Conservation (phyloP, 23 red algal genomes). For the Gracilaria domingensis region DNA sequence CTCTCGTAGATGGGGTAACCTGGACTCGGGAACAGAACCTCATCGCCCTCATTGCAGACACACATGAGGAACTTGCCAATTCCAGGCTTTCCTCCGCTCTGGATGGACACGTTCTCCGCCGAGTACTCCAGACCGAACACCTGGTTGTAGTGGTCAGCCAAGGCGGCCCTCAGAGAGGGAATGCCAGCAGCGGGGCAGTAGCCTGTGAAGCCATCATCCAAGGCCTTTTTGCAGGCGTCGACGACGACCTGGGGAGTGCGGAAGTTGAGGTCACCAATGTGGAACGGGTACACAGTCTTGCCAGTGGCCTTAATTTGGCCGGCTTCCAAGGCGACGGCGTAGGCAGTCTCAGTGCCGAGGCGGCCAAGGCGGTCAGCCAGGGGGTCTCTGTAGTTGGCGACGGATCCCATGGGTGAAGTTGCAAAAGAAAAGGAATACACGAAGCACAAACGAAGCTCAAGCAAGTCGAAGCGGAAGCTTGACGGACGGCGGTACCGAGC, state of each 20-base stretch:
- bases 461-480: background rate
- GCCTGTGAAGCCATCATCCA: constrained; percentile 79
- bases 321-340: constrained; percentile 72
- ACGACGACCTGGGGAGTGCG: constrained; percentile 73
- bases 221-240: constrained; percentile 75
- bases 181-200: constrained; percentile 84
- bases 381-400: constrained; percentile 59
- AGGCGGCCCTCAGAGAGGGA: constrained; percentile 57
- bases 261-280: constrained; percentile 91
- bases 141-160: constrained; percentile 83
- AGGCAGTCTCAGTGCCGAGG: constrained; percentile 79
- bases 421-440: background rate
- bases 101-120: constrained; percentile 67
- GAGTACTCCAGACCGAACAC: constrained; percentile 66
- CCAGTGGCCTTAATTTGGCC: constrained; percentile 70
- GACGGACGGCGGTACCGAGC: background rate
- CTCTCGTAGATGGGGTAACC: constrained; percentile 91
- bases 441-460: constrained; percentile 14
- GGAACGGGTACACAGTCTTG: constrained; percentile 74
- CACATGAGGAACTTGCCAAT: constrained; percentile 83
- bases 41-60: constrained; percentile 86
- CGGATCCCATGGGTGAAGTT: constrained; percentile 56
- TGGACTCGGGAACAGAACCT: constrained; percentile 90
- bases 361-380: constrained; percentile 74
- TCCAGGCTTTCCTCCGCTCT: constrained; percentile 78